Evolutionary conservation across 192 early-diverging fungal species (phyloP), one percentile per base, ranked within the genome.

Genomic region (Umbelopsis sp.): DNA sequence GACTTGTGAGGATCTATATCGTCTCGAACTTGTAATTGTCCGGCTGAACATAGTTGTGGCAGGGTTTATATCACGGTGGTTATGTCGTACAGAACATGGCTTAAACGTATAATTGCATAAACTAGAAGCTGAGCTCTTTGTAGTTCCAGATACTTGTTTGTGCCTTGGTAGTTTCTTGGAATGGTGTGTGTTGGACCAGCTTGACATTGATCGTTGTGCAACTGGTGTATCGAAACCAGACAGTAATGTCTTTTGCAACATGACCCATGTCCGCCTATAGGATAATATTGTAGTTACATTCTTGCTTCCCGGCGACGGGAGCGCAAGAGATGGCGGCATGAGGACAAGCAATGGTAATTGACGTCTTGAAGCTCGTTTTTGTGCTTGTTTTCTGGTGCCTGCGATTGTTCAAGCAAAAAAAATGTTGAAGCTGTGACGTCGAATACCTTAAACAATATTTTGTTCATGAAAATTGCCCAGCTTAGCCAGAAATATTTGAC

Each of bases 341-440:
- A 61, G 33, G 55, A 12, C 55, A 61, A 61, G 52, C 55, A 35
- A 61, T 49, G 48, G 16, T 20, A 49, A 49, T 6, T 49, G 48
- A 30, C 13, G 55, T 61, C 25, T 22, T 37, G 9, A 61, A 61
- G 55, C 55, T 61, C 55, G 55, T 61, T 61, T 52, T 52, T 52
- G 21, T 35, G 18, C 55, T 61, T 61, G 55, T 61, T 61, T 61
- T 61, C 30, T 30, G 48, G 55, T 61, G 55, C 55, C 55, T 61
- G 55, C 55, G 55, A 61, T 61, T 61, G 55, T 61, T 61, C 55
- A 61, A 25, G 55, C 55, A 35, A 61, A 61, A 61, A 61, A 61
- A 61, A 61, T 18, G 55, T 30, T 61, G 33, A 61, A 61, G 30
- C 11, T 61, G 25, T 61, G 13, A 61, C 33, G 55, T 41, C 5